Percentiles rank a stretch among this genome's conserved stretches.
phyloP scores from a whole-genome alignment of 192 early-diverging fungal species.

The Backusella mclennaniae region DNA sequence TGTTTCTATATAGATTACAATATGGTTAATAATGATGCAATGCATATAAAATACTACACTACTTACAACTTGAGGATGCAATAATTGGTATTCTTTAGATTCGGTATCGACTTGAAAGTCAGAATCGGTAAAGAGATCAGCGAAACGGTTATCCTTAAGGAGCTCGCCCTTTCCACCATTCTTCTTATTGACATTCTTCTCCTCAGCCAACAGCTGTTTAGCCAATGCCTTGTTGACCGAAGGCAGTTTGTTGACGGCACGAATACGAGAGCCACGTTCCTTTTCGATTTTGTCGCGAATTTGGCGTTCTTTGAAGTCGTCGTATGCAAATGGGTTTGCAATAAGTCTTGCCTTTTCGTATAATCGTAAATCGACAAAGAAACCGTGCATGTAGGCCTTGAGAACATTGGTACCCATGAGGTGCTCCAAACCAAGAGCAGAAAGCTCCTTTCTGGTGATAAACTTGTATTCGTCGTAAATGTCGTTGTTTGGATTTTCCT shows the following conservation, averaged over 20 bases:
- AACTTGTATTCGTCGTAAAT: conserved; percentile 99
- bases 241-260: conserved; percentile 82
- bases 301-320: conserved; percentile 79
- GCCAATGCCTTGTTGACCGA: conserved; percentile 93
- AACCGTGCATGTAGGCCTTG: conserved; percentile 98
- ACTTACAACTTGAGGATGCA: conserved; percentile 46
- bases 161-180: conserved; percentile 42
- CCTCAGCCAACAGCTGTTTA: conserved; percentile 58
- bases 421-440: conserved; percentile 83
- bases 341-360: conserved; percentile 96
- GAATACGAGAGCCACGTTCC: conserved; percentile 85
- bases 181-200: conserved; percentile 41
- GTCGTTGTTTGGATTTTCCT: conserved; percentile 82
- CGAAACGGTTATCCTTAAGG: conserved; percentile 85
- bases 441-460: conserved; percentile 87
- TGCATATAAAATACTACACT: neutral
- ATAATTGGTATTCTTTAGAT: conserved; percentile 77
- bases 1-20: conserved; percentile 8
- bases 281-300: conserved; percentile 84
- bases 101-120: conserved; percentile 91
- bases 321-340: conserved; percentile 94
- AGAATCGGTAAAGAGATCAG: conserved; percentile 82
- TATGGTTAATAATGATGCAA: neutral
- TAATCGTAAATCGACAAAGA: conserved; percentile 93
- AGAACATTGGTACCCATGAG: conserved; percentile 89